Evolutionary conservation across 441 rosid genomes (phyloP).

Genomic region (Gossypium schwendimanii): DNA sequence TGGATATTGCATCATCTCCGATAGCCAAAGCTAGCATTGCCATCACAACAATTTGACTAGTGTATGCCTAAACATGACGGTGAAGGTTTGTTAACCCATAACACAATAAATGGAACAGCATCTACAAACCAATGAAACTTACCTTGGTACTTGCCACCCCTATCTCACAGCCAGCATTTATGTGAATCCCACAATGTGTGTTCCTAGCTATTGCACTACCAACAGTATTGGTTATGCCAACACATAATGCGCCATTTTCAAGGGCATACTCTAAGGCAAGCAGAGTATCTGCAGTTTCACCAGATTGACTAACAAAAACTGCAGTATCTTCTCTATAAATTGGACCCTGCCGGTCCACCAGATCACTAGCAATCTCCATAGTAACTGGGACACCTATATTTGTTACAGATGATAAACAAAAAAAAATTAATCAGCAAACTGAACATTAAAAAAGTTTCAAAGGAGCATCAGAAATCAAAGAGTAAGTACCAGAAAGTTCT

Average conservation of each 20-base stretch:
- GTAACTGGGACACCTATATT: constrained; percentile 77
- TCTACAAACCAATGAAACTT: not conserved
- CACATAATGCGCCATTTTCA: constrained; percentile 88
- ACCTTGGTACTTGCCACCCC: constrained; percentile 98
- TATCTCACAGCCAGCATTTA: constrained; percentile 92
- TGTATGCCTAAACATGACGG: constrained; percentile 60
- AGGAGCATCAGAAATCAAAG: constrained; percentile 2
- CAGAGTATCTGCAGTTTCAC: constrained; percentile 96
- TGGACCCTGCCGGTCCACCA: constrained; percentile 89
- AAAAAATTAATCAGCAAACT: constrained; percentile 9
- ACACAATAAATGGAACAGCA: not conserved
- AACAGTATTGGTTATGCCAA: constrained; percentile 92
- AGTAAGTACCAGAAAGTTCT: constrained; percentile 78
- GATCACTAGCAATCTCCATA: constrained; percentile 97
- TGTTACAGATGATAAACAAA: not conserved
- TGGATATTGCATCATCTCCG: constrained; percentile 72
- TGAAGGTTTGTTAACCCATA: constrained; percentile 6
- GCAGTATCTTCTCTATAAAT: constrained; percentile 97
- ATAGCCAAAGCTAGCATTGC: constrained; percentile 90
- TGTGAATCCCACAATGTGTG: constrained; percentile 90
- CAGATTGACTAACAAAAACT: constrained; percentile 94
- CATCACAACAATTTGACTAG: constrained; percentile 96
- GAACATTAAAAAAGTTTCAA: not conserved
- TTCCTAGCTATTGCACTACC: constrained; percentile 93
- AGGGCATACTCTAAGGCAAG: constrained; percentile 79